Base-by-base conservation (phyloP, 2,329 filamentous ascomycete genomes). In the Pyricularia sp. region DNA sequence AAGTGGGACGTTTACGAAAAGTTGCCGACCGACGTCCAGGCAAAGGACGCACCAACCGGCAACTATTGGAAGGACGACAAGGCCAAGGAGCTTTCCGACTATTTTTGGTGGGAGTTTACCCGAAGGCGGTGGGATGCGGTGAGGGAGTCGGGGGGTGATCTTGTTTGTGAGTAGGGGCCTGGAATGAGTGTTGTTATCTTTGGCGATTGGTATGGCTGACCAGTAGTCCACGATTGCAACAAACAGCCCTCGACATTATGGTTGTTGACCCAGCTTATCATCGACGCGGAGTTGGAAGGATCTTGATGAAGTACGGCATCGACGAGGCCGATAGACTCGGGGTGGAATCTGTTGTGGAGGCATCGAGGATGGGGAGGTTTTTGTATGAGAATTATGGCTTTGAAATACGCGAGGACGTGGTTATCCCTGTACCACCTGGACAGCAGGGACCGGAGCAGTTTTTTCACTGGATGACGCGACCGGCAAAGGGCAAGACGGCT, bases 41-140 rank as follows among this genome's bases (percentile, higher is more conserved):
- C 65, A 0, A 20, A 23, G 33, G 42, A 55, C 17, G 33, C 23
- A 25, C 59, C 59, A 14, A 50, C n/a, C 23, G 65, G 65, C 36
- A 12, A 66, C 36, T 55, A 66, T 5, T 66, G 65, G 65, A 36
- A 12, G 33, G 65, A 66, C 65, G 23, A 23, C 11, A 33, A 55
- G 14, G 65, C 65, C 23, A 66, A 26, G 23, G 33, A 66, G 65
- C 26, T 28, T 11, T 36, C 65, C 12, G 65, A 55, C 25, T 66
- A 66, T 33, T 50, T 66, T 11, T 66, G 65, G 65, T 66, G 65
- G 65, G 65, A 66, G 65, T 66, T 66, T 30, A 66, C 65, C 5
- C 65, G 65, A 12, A 36, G 65, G 23, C 33, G 65, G 23, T 66
- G 65, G 65, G 65, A 42, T n/a, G 65, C 33, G 4, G 23, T 66